Conservation (phyloP, 2,329 filamentous ascomycete genomes). For the Phoma sp. region DNA sequence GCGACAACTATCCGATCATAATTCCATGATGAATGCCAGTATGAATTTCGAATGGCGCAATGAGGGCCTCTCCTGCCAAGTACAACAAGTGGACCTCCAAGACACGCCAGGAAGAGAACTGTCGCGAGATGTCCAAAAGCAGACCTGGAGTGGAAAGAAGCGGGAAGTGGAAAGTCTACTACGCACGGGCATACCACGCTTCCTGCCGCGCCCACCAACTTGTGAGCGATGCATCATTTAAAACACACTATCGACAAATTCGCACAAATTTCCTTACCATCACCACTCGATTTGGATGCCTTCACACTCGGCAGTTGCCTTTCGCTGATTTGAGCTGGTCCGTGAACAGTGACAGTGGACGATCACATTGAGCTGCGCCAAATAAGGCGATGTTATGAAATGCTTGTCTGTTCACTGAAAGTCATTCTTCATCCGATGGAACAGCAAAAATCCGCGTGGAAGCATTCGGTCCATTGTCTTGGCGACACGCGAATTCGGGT, state of each 20-base stretch:
- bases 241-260: neutral
- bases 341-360: neutral
- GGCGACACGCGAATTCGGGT: neutral
- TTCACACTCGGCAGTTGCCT: neutral
- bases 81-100: neutral
- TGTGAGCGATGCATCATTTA: neutral
- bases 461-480: neutral
- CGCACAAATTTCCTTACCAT: neutral
- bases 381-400: neutral
- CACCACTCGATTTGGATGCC: neutral
- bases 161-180: neutral
- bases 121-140: neutral
- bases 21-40: neutral
- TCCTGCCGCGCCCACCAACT: neutral
- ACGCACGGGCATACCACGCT: neutral
- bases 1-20: neutral
- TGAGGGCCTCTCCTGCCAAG: conserved; percentile 2
- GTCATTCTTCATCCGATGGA: neutral
- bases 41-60: neutral
- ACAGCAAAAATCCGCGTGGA: neutral
- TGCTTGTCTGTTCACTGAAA: neutral
- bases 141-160: neutral
- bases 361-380: neutral
- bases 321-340: neutral
- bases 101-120: neutral